phyloP scores from a whole-genome alignment of 139 green algal genomes.

The Micromonas commoda region DNA sequence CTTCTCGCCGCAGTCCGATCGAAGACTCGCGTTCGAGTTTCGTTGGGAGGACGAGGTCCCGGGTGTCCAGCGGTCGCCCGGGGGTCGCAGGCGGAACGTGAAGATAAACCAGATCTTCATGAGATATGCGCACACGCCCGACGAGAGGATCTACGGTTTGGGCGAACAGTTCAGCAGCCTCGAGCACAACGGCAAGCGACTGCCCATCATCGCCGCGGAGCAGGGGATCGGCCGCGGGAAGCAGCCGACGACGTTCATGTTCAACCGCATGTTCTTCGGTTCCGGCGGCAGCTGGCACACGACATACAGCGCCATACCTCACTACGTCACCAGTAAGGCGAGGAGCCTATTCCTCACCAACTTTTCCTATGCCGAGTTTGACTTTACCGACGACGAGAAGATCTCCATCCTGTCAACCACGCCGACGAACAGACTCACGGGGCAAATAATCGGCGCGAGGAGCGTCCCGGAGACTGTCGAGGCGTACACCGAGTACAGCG shows the following conservation, averaged over 20 bases:
- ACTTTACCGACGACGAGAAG: conserved; percentile 28
- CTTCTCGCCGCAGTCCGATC: not conserved
- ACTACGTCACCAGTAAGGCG: conserved; percentile 39
- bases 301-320: conserved; percentile 40
- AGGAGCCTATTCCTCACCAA: conserved; percentile 37
- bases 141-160: conserved; percentile 16
- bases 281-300: conserved; percentile 34
- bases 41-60: conserved; percentile 18
- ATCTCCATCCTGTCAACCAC: conserved; percentile 22
- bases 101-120: conserved; percentile 10
- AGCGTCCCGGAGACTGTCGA: conserved; percentile 30
- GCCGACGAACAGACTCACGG: not conserved
- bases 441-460: conserved; percentile 18
- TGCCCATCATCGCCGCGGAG: conserved; percentile 39
- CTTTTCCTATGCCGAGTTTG: conserved; percentile 37
- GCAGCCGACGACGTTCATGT: conserved; percentile 31
- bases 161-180: conserved; percentile 40
- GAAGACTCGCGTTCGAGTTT: conserved; percentile 5
- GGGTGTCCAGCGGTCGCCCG: not conserved
- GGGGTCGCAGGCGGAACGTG: not conserved
- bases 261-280: conserved; percentile 23
- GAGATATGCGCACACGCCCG: not conserved
- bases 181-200: conserved; percentile 33
- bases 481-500: conserved; percentile 38
- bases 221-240: conserved; percentile 41